Base-by-base conservation (phyloP, 352 stramenopile genomes). In the Pythium rishiriense region DNA sequence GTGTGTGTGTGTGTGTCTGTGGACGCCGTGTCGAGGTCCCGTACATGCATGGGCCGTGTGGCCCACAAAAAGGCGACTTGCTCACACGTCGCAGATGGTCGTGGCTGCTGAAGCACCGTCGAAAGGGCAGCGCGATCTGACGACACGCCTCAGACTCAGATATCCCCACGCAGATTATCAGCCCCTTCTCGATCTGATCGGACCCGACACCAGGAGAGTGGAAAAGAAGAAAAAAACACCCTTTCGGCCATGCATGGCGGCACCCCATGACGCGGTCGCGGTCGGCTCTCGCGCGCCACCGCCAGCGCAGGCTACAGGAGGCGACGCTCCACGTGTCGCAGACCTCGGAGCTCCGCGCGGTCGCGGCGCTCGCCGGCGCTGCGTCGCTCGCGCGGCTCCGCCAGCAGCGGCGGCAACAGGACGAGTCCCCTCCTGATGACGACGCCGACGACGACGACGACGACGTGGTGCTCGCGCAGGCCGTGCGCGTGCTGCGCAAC, bases 301-400 rank as follows among this genome's bases (percentile, higher is more conserved):
- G 79, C 70, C 84, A 88, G 67, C 77, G 77, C 1, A 70, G 71
- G 24, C 74, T 86, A 42, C 62, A 78, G 31, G 79, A 90, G 56
- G 68, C 76, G 31, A 81, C 72, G 43, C 73, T 86, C 50, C 79
- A 86, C 43, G 76, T 74, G 8, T 90, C 81, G 4, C 28, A 69
- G 0, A 21, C 58, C 3, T 46, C 52, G 0, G 81, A 90, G 33
- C 61, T 86, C 2, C 26, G 41, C 12, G 49, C 65, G 9, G 67
- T 88, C 17, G 66, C 74, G 26, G 56, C 31, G 8, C 47, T 81
- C 29, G 79, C 75, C 7, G 64, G 57, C 17, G 56, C 70, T 31
- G 59, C 65, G 21, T 49, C 69, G 14, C 54, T 62, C 6, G 22
- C 29, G 3, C 33, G 22, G 21, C 52, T 59, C 31, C 24, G 33